Evolutionary conservation across 202 grass and related monocot genomes (phyloP), one percentile per base, ranked within the genome.

Genomic region (Elaeis oleifera): DNA sequence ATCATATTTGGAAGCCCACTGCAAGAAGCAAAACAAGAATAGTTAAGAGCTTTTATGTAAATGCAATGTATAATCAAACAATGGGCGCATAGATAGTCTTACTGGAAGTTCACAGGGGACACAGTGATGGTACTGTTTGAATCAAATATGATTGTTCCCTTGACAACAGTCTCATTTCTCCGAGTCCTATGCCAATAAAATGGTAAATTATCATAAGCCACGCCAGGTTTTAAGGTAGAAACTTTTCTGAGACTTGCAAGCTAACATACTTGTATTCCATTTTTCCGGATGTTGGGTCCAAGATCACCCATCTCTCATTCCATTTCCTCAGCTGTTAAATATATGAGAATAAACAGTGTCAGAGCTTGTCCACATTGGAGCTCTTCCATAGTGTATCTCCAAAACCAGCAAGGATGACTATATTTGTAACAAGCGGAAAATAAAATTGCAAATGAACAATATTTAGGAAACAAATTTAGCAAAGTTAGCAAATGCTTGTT

Each of bases 231-330:
- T n/a, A 65, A 69, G 26, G 0, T 6, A 54, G 27, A 5, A 51
- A 52, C 39, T 61, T 61, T 17, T 23, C 8, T 25, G 26, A 50
- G 68, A 61, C 25, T 61, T 44, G 17, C 63, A 84, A 50, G 32
- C 64, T 67, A 56, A 48, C 81, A 16, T 92, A 97, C 92, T 92
- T 97, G 84, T 97, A 97, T 61, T 97, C 92, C 67, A 97, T 97
- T 68, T 97, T 97, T 70, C 88, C 84, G 75, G 81, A 86, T 62
- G 88, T 83, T 44, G 92, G 88, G 53, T 97, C 84, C 71, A 97
- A 81, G 64, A 92, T 89, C 59, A 92, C 75, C 92, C 92, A 97
- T 6, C 88, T 76, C 50, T 97, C 92, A 49, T 97, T 97, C 92
- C 92, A 97, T 79, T 86, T 97, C 69, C 71, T 84, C 64, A 97